Evolutionary conservation across 2,329 filamentous ascomycete genomes (phyloP).

Genomic region (Hypoxylon sp.): DNA sequence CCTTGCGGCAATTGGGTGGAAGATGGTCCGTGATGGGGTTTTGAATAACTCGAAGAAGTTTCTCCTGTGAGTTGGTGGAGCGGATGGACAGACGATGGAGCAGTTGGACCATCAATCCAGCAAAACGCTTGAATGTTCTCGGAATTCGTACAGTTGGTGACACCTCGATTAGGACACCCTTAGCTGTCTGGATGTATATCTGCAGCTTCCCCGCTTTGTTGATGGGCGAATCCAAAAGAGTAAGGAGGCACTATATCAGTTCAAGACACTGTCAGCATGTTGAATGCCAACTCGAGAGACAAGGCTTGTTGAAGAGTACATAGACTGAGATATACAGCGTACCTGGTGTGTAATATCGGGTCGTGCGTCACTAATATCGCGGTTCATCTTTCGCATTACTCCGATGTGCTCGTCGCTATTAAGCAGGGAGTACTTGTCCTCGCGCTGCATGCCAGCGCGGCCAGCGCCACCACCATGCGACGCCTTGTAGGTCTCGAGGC

Average conservation of each 20-base stretch:
- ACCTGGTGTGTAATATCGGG: slow-evolving; percentile 99
- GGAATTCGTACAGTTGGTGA: slow-evolving; percentile 98
- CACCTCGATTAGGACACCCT: slow-evolving; percentile 97
- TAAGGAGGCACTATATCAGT: slow-evolving; percentile 85
- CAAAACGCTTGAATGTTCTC: slow-evolving; percentile 98
- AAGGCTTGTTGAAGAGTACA: slow-evolving; percentile 41
- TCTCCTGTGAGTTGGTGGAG: slow-evolving; percentile 97
- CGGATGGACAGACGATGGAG: slow-evolving; percentile 96
- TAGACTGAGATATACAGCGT: slow-evolving; percentile 55
- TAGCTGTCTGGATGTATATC: slow-evolving; percentile 98
- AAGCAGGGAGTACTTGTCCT: slow-evolving; percentile 96
- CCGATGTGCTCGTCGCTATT: slow-evolving; percentile 99
- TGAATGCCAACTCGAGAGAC: slow-evolving; percentile 57
- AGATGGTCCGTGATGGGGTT: slow-evolving; percentile 98
- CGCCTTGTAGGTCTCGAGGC: slow-evolving; percentile 96
- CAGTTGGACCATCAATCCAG: slow-evolving; percentile 97
- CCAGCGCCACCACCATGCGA: slow-evolving; percentile 75
- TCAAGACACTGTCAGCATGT: slow-evolving; percentile 60
- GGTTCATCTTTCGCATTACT: slow-evolving; percentile 99
- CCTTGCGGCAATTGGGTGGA: slow-evolving; percentile 96
- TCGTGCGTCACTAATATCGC: slow-evolving; percentile 96
- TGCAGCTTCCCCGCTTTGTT: slow-evolving; percentile 98
- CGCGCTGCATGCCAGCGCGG: slow-evolving; percentile 76
- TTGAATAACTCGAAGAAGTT: slow-evolving; percentile 96
- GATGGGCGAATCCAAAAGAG: slow-evolving; percentile 95